Evolutionary conservation across 306 rosid genomes (phyloP).

Genomic region (Carpinus fangiana): DNA sequence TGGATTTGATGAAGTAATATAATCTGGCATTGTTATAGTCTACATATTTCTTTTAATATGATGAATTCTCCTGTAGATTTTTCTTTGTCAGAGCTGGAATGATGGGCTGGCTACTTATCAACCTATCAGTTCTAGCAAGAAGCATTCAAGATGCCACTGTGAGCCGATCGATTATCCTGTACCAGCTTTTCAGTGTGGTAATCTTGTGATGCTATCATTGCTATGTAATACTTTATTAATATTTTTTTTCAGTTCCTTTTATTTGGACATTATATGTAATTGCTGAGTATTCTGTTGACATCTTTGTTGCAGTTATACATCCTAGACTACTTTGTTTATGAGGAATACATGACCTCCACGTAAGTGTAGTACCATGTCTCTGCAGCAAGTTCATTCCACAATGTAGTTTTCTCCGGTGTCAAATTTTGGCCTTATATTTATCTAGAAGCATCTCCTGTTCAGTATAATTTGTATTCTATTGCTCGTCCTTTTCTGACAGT

Average conservation of each 20-base stretch:
- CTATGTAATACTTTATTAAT: constrained; percentile 15
- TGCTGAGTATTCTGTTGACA: constrained; percentile 15
- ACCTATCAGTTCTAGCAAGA: constrained; percentile 73
- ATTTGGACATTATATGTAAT: constrained; percentile 4
- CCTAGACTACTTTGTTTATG: constrained; percentile 84
- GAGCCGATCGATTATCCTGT: constrained; percentile 80
- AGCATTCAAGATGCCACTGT: constrained; percentile 60
- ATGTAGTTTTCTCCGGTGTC: constrained; percentile 4
- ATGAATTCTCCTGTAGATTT: constrained; percentile 55
- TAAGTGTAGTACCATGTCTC: constrained; percentile 43
- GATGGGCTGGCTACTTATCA: constrained; percentile 96
- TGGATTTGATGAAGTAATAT: constrained; percentile 17
- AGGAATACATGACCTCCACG: constrained; percentile 99
- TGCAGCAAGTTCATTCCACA: constrained; percentile 6
- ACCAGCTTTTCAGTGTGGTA: constrained; percentile 81
- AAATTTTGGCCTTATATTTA: neutral
- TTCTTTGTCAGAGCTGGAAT: constrained; percentile 98
- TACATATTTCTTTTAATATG: constrained; percentile 8
- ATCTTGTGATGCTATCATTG: constrained; percentile 25
- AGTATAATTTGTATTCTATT: neutral
- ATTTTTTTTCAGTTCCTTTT: neutral
- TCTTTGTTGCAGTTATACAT: constrained; percentile 67
- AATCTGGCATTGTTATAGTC: constrained; percentile 20
- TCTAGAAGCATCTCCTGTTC: neutral
- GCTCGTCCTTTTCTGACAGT: neutral